Conservation (phyloP, 2,329 filamentous ascomycete genomes). For the Arachnopeziza araneosa region DNA sequence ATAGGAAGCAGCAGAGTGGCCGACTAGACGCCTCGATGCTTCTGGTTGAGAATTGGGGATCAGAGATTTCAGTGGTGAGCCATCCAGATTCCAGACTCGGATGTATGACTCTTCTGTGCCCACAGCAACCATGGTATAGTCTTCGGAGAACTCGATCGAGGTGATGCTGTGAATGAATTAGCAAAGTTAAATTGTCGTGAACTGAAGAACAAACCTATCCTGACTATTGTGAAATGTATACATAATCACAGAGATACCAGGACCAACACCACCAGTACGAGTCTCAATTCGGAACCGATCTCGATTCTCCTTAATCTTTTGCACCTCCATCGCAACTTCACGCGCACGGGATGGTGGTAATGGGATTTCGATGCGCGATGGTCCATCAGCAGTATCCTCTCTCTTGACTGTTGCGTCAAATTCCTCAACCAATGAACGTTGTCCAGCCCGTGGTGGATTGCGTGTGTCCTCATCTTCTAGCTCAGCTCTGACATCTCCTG, state of each 20-base stretch:
- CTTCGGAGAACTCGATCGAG: slow-evolving; percentile 93
- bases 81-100: slow-evolving; percentile 86
- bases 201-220: slow-evolving; percentile 60
- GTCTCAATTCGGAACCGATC: slow-evolving; percentile 87
- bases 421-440: slow-evolving; percentile 72
- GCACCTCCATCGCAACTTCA: slow-evolving; percentile 90
- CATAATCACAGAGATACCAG: slow-evolving; percentile 87
- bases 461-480: slow-evolving; percentile 79
- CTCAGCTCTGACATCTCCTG: slow-evolving; percentile 81
- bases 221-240: slow-evolving; percentile 98
- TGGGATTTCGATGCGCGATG: slow-evolving; percentile 72
- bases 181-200: neutral
- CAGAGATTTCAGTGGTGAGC: slow-evolving; percentile 68
- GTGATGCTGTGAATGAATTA: slow-evolving; percentile 55
- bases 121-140: slow-evolving; percentile 78
- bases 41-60: slow-evolving; percentile 55
- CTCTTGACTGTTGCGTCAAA: slow-evolving; percentile 85
- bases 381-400: slow-evolving; percentile 81
- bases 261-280: slow-evolving; percentile 75
- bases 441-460: slow-evolving; percentile 65
- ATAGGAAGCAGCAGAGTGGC: slow-evolving; percentile 86
- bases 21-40: slow-evolving; percentile 73
- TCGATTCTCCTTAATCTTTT: slow-evolving; percentile 86
- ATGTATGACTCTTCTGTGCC: slow-evolving; percentile 95
- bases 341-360: slow-evolving; percentile 82